Conservation (phyloP, 1,284 basidiomycete species). For the Pterula multifida region DNA sequence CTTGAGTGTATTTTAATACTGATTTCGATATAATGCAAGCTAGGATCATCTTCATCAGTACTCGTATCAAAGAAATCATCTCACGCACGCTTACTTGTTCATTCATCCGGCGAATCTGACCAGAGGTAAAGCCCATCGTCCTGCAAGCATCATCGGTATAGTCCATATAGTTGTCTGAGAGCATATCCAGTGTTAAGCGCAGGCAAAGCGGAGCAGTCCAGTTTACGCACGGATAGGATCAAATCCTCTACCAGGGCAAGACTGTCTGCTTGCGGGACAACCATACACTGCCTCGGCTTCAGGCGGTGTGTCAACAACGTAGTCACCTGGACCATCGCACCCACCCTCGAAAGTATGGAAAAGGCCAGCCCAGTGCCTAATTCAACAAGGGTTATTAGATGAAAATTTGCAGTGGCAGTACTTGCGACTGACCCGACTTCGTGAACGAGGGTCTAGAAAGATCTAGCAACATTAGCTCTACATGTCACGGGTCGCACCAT, state of each 20-base stretch:
- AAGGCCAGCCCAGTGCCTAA: slow-evolving; percentile 30
- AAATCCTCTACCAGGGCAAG: slow-evolving; percentile 18
- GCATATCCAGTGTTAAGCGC: neutral
- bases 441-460: slow-evolving; percentile 24
- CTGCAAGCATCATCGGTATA: slow-evolving; percentile 14
- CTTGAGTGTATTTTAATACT: too few species aligned
- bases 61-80: too few species aligned
- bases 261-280: slow-evolving; percentile 22
- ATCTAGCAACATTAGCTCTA: too few species aligned
- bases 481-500: neutral
- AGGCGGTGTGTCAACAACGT: slow-evolving; percentile 26
- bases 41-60: too few species aligned
- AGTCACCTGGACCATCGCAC: slow-evolving; percentile 26
- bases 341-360: slow-evolving; percentile 39
- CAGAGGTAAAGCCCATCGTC: slow-evolving; percentile 15
- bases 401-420: too few species aligned
- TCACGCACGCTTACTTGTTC: too few species aligned
- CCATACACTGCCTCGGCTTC: slow-evolving; percentile 20
- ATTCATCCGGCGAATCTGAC: slow-evolving; percentile 17
- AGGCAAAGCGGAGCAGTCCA: neutral
- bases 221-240: slow-evolving; percentile 16
- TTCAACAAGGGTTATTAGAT: neutral
- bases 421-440: slow-evolving; percentile 16
- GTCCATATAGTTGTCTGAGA: slow-evolving; percentile 16
- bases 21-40: too few species aligned